Evolutionary conservation across 108 stramenopile species (phyloP), one percentile per base, ranked within the genome.

Genomic region (Hondaea fermentalgiana): DNA sequence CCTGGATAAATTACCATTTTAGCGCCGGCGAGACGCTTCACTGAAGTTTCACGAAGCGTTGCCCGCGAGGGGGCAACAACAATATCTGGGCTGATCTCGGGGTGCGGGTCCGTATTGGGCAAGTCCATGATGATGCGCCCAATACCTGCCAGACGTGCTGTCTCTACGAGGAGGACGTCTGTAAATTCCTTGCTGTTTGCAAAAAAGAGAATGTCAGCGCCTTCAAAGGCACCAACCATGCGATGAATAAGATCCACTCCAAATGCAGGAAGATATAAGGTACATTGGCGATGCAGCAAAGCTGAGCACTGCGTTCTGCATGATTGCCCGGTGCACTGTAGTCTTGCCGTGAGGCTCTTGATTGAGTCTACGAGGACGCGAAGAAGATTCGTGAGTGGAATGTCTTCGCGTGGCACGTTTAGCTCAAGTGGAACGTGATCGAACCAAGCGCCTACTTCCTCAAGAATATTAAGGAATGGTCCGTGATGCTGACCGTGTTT

Each of bases 11-110:
- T 91, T 4, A 92, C 88, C 14, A 92, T 58, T 19, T 42, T 42
- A n/a, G 28, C 28, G 17, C 42, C 43, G 72, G 57, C 88, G 57
- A 91, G 72, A 4, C 53, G 71, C 45, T 58, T 5, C 16, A 89
- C 59, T 21, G 55, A 87, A 21, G 72, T 44, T 44, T 92, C 91
- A 8, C 53, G 59, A 10, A 91, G n/a, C 5, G 91, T 91, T 14
- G 88, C 92, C 47, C 87, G 87, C 14, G 92, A 92, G 0, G 92
- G 92, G 14, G 90, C 88, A 4, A 90, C 92, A 4, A 92, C 43
- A 5, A 91, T 29, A 28, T 92, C 91, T 5, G 91, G 88, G 35
- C 51, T 87, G 5, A 92, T 76, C 5, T 43, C 47, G 35, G 4
- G 51, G 2, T 21, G 72, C 5, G 89, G 87, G 35, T 59, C 69